Conservation (phyloP, 108 stramenopile species). For the Skeletonema marinoi region DNA sequence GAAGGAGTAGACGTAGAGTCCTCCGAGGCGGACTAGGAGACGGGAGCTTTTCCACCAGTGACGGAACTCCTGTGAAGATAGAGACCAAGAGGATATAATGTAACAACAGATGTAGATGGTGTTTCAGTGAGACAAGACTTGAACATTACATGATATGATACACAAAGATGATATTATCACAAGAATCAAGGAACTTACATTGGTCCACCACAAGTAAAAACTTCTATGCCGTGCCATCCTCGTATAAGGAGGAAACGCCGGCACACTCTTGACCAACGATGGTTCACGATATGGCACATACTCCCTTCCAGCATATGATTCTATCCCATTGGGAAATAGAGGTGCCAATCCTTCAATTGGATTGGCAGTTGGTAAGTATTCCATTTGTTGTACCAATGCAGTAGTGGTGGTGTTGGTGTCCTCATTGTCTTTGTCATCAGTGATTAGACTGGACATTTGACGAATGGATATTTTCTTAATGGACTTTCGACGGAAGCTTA, state of each 20-base stretch:
- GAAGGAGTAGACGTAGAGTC: conserved; percentile 48
- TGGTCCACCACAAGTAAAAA: conserved; percentile 44
- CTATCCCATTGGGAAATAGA: conserved; percentile 16
- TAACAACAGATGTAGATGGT: too few relatives aligned
- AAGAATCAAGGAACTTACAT: conserved; percentile 13
- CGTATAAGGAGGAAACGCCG: conserved; percentile 38
- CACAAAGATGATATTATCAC: not conserved
- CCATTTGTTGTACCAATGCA: not conserved
- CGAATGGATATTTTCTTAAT: not conserved
- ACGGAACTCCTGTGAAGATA: not conserved
- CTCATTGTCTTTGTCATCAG: not conserved
- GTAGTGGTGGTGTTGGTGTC: not conserved
- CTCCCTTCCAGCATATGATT: conserved; percentile 9
- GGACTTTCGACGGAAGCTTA: not conserved
- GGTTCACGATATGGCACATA: conserved; percentile 26
- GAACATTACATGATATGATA: too few relatives aligned
- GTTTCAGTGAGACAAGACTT: too few relatives aligned
- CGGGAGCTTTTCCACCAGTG: conserved; percentile 77
- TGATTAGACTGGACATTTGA: not conserved
- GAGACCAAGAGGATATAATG: not conserved
- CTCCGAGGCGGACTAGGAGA: conserved; percentile 68
- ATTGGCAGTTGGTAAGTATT: not conserved
- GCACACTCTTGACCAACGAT: conserved; percentile 28
- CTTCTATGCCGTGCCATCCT: conserved; percentile 40
- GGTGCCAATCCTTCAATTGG: conserved; percentile 41